phyloP scores from a whole-genome alignment of 169 alveolate species.

The Cryptosporidium viatorum region DNA sequence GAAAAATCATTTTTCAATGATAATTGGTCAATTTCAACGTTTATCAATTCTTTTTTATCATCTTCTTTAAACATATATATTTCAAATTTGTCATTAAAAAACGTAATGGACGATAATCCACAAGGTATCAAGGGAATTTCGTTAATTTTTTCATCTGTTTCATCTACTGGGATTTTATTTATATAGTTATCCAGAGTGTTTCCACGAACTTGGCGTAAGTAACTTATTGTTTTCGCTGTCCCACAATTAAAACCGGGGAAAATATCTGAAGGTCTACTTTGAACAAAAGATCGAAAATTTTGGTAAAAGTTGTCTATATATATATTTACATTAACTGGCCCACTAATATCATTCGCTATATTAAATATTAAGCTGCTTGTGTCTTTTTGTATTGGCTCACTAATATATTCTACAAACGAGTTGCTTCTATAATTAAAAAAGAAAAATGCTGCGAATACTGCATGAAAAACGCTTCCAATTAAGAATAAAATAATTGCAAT shows the following conservation, averaged over 20 bases:
- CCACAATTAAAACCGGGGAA: slow-evolving; percentile 72
- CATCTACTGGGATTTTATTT: background rate
- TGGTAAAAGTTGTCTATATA: slow-evolving; percentile 65
- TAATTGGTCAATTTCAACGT: background rate
- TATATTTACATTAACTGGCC: slow-evolving; percentile 49
- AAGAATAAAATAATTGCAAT: slow-evolving; percentile 33
- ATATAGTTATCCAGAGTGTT: slow-evolving; percentile 49
- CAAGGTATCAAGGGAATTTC: slow-evolving; percentile 54
- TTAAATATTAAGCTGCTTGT: slow-evolving; percentile 8
- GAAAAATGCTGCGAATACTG: slow-evolving; percentile 53
- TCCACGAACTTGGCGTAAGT: slow-evolving; percentile 50
- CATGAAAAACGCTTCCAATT: slow-evolving; percentile 47
- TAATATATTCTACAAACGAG: slow-evolving; percentile 9
- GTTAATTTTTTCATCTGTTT: background rate
- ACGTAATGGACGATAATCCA: slow-evolving; percentile 56
- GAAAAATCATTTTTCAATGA: slow-evolving; percentile 56
- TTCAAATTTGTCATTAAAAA: slow-evolving; percentile 62
- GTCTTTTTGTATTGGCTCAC: slow-evolving; percentile 52
- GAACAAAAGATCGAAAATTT: slow-evolving; percentile 69
- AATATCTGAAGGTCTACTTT: slow-evolving; percentile 71
- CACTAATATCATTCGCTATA: slow-evolving; percentile 18
- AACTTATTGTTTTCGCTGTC: slow-evolving; percentile 44
- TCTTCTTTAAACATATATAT: slow-evolving; percentile 8
- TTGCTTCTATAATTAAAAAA: slow-evolving; percentile 28
- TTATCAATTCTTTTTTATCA: slow-evolving; percentile 9